Conservation (phyloP, 495 filamentous ascomycete species). For the Aspergillus wentii region DNA sequence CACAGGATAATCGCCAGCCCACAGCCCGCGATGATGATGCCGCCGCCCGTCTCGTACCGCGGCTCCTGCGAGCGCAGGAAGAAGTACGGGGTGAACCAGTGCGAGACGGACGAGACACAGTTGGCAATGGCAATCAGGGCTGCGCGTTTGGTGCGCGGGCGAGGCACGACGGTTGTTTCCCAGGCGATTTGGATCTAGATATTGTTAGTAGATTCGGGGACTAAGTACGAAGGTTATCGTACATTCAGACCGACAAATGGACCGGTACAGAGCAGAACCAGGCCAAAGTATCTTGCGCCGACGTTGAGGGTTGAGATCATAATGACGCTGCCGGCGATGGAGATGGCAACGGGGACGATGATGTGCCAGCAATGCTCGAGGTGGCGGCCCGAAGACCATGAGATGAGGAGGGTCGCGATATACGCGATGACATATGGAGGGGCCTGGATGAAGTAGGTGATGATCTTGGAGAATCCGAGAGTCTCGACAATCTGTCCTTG, state of each 20-base stretch:
- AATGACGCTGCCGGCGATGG: slow-evolving; percentile 5
- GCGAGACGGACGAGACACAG: slow-evolving; percentile 8
- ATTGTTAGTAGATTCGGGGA: neutral
- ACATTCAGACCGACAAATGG: slow-evolving; percentile 10
- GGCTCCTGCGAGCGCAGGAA: slow-evolving; percentile 9
- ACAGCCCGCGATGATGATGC: slow-evolving; percentile 8
- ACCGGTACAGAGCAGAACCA: slow-evolving; percentile 7
- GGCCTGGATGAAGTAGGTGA: slow-evolving; percentile 8
- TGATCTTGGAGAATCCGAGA: slow-evolving; percentile 4
- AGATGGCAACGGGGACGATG: slow-evolving; percentile 4
- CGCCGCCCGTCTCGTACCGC: slow-evolving; percentile 7
- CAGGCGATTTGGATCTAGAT: slow-evolving; percentile 11
- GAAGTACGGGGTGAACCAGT: slow-evolving; percentile 11
- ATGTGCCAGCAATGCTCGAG: slow-evolving; percentile 9
- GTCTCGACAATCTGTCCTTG: slow-evolving; percentile 7
- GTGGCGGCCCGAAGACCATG: slow-evolving; percentile 5
- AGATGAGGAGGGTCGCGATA: slow-evolving; percentile 5
- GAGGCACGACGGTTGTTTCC: slow-evolving; percentile 9
- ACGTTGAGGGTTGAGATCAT: slow-evolving; percentile 8
- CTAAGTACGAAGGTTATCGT: too few relatives aligned
- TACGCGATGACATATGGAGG: slow-evolving; percentile 9
- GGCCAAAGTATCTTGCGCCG: slow-evolving; percentile 7
- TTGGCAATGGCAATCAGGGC: slow-evolving; percentile 10
- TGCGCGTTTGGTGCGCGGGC: slow-evolving; percentile 7
- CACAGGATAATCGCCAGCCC: slow-evolving; percentile 4